These are phyloP conservation scores for Cicer bijugum DNA, from an alignment of 306 rosid genomes.

Conservation along the genomic window DNA sequence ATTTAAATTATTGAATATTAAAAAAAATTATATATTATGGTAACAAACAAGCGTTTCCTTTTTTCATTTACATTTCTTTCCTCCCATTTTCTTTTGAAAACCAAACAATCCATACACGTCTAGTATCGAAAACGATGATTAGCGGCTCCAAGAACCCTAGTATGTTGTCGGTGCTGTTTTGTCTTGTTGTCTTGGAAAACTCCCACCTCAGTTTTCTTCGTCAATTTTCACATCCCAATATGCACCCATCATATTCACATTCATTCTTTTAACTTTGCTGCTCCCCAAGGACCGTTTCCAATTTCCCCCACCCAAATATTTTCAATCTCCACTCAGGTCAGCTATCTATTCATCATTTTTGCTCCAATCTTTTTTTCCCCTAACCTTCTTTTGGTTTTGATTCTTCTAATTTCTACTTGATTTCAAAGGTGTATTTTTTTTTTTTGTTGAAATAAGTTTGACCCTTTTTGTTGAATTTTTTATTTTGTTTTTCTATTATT, in stretches of 20 bases:
- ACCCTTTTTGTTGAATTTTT: not conserved
- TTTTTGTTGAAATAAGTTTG: not conserved
- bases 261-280: not conserved
- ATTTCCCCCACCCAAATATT: not conserved
- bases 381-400: not conserved
- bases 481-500: not conserved
- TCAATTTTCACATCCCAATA: not conserved
- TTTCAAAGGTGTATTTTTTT: not conserved
- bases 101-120: not conserved
- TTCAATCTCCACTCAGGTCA: not conserved
- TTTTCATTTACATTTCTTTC: not conserved
- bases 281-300: slow-evolving; percentile 19
- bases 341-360: not conserved
- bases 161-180: slow-evolving; percentile 10
- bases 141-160: slow-evolving; percentile 7
- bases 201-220: slow-evolving; percentile 10
- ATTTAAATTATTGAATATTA: too few relatives aligned
- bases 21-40: too few relatives aligned
- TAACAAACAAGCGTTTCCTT: too few relatives aligned
- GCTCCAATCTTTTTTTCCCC: too few relatives aligned
- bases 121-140: slow-evolving; percentile 10
- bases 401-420: not conserved
- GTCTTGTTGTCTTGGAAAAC: not conserved
- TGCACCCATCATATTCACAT: slow-evolving; percentile 14
- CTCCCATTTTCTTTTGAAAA: not conserved